Evolutionary conservation across 1,139 yeast genomes (phyloP).

Genomic region (Eremothecium sinecaudum): DNA sequence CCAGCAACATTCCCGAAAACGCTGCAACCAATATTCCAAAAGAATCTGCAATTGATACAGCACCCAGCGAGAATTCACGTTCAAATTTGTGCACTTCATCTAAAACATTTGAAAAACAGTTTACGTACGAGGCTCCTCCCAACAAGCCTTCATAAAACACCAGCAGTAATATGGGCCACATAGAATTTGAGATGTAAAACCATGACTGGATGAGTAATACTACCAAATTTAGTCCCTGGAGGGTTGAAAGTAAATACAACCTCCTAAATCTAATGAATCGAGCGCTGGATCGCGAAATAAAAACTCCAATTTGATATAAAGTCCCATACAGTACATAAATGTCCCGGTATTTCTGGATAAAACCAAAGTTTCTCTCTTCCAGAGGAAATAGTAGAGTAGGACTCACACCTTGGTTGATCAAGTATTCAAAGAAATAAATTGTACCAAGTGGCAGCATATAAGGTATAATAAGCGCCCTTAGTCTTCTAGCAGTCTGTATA

Average conservation of each 20-base stretch:
- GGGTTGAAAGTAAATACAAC: conserved; percentile 51
- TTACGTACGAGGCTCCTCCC: conserved; percentile 86
- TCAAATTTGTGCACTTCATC: conserved; percentile 47
- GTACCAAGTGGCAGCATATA: conserved; percentile 76
- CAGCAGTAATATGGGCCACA: conserved; percentile 53
- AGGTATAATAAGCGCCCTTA: conserved; percentile 50
- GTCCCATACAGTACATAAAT: conserved; percentile 92
- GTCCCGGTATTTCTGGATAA: conserved; percentile 61
- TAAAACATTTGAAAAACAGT: conserved; percentile 71
- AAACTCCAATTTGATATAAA: conserved; percentile 84
- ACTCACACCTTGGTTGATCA: conserved; percentile 83
- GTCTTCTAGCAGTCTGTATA: conserved; percentile 34
- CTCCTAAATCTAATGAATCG: conserved; percentile 49
- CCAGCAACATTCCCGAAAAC: conserved; percentile 60
- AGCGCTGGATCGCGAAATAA: conserved; percentile 78
- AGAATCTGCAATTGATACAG: conserved; percentile 89
- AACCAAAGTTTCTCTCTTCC: conserved; percentile 32
- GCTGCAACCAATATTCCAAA: conserved; percentile 84
- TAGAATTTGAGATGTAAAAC: conserved; percentile 48
- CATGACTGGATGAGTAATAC: conserved; percentile 58
- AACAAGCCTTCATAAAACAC: conserved; percentile 79
- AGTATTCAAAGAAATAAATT: conserved; percentile 79
- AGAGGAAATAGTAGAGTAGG: conserved; percentile 79
- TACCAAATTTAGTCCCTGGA: conserved; percentile 60
- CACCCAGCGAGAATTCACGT: conserved; percentile 83